Evolutionary conservation across 2,329 filamentous ascomycete species (phyloP).

Genomic region (Colletotrichum musicola): DNA sequence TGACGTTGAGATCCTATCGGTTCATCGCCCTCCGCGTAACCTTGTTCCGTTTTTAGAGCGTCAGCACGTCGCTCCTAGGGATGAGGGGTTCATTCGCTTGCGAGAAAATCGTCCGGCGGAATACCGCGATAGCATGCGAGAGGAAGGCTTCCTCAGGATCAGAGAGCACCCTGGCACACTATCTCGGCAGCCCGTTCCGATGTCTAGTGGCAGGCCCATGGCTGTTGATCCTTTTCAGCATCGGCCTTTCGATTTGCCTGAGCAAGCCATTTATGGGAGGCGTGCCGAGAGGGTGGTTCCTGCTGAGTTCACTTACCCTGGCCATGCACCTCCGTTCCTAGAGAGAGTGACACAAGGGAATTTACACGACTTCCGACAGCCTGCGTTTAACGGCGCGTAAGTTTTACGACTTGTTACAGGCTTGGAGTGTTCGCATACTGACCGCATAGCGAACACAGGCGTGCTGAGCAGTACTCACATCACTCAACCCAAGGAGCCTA

Average conservation of each 20-base stretch:
- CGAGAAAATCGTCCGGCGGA: slow-evolving; percentile 16
- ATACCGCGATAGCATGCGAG: slow-evolving; percentile 18
- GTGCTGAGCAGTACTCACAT: slow-evolving; percentile 30
- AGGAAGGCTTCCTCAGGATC: slow-evolving; percentile 35
- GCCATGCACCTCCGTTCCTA: background rate
- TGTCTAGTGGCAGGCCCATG: background rate
- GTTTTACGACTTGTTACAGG: background rate
- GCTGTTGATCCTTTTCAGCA: background rate
- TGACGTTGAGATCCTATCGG: slow-evolving; percentile 36
- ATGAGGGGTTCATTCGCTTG: slow-evolving; percentile 35
- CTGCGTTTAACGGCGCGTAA: slow-evolving; percentile 19
- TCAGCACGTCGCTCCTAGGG: slow-evolving; percentile 2
- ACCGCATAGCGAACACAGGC: background rate
- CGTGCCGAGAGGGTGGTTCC: slow-evolving; percentile 8
- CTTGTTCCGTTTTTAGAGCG: slow-evolving; percentile 3
- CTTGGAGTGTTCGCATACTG: background rate
- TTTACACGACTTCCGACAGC: slow-evolving; percentile 12
- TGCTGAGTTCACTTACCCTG: slow-evolving; percentile 3
- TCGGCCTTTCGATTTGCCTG: slow-evolving; percentile 2
- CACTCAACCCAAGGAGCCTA: slow-evolving; percentile 38
- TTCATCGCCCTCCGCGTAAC: slow-evolving; percentile 30
- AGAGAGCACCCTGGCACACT: slow-evolving; percentile 20
- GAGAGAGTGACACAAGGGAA: background rate
- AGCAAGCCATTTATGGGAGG: slow-evolving; percentile 31
- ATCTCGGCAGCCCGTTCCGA: background rate